Percentiles rank a stretch among this genome's conserved stretches.
phyloP scores from a whole-genome alignment of 2,329 filamentous ascomycete genomes.

The Apiospora kogelbergensis region DNA sequence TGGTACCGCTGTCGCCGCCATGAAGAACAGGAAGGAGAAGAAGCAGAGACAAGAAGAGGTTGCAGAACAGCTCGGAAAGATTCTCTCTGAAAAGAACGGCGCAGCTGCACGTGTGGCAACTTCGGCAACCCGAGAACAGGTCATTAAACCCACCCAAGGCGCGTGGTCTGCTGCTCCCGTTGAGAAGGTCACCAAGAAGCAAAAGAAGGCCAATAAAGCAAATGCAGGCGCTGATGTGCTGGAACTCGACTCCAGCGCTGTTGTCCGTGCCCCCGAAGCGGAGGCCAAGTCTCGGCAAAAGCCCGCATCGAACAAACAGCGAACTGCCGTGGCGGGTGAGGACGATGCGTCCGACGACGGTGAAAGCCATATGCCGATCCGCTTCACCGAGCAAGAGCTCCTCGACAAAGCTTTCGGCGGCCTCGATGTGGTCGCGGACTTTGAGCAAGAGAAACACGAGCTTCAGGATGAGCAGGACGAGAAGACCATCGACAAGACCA shows the following conservation, averaged over 20 bases:
- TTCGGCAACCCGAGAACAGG: constrained; percentile 23
- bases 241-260: constrained; percentile 29
- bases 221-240: constrained; percentile 24
- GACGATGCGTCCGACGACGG: constrained; percentile 46
- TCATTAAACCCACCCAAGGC: constrained; percentile 24
- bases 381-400: constrained; percentile 63
- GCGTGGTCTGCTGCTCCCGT: constrained; percentile 29
- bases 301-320: constrained; percentile 22
- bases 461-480: constrained; percentile 76
- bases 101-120: not conserved
- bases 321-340: constrained; percentile 26
- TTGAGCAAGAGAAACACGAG: constrained; percentile 76
- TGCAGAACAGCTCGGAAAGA: constrained; percentile 7
- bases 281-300: not conserved
- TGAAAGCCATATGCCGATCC: constrained; percentile 53
- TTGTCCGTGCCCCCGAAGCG: constrained; percentile 25
- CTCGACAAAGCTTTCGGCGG: constrained; percentile 85
- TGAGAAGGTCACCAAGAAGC: constrained; percentile 24
- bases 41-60: constrained; percentile 6
- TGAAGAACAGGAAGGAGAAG: constrained; percentile 23
- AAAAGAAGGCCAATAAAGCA: constrained; percentile 22
- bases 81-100: not conserved
- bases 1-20: constrained; percentile 21
- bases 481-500: constrained; percentile 76
- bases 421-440: constrained; percentile 78